phyloP scores from a whole-genome alignment of 164 flowering plant genomes.

The Magnolia changhungtana region DNA sequence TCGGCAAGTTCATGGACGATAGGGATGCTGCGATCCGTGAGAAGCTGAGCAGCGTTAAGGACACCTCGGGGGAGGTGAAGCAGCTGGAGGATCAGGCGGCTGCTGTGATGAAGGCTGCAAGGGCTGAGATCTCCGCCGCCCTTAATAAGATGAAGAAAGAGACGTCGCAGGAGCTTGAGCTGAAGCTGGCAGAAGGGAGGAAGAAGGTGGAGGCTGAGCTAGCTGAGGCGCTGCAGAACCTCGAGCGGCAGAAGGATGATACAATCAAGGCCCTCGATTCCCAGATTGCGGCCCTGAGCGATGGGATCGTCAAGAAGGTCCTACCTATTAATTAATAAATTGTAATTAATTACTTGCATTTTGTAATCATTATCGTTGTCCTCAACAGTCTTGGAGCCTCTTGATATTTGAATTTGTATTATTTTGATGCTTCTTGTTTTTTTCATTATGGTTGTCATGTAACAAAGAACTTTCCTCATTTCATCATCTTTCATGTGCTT shows the following conservation, averaged over 20 bases:
- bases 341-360: background rate
- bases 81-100: slow-evolving; percentile 85
- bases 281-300: slow-evolving; percentile 74
- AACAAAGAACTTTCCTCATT: background rate
- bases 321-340: slow-evolving; percentile 39
- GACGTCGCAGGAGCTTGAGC: slow-evolving; percentile 69
- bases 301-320: slow-evolving; percentile 86
- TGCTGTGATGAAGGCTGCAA: slow-evolving; percentile 83
- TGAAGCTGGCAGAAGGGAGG: slow-evolving; percentile 67
- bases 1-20: slow-evolving; percentile 90
- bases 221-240: slow-evolving; percentile 61
- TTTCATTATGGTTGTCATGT: background rate
- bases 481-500: background rate
- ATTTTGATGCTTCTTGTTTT: background rate
- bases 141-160: slow-evolving; percentile 92
- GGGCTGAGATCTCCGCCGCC: slow-evolving; percentile 93
- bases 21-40: slow-evolving; percentile 73
- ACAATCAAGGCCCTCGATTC: slow-evolving; percentile 76
- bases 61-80: slow-evolving; percentile 85
- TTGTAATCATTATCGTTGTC: background rate
- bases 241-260: slow-evolving; percentile 85
- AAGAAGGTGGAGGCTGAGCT: slow-evolving; percentile 83
- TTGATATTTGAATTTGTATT: background rate
- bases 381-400: background rate
- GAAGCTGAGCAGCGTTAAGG: slow-evolving; percentile 73